Evolutionary conservation across 2,329 filamentous ascomycete genomes (phyloP), one percentile per base, ranked within the genome.

Genomic region (Stagonosporopsis cucurbitacearum): DNA sequence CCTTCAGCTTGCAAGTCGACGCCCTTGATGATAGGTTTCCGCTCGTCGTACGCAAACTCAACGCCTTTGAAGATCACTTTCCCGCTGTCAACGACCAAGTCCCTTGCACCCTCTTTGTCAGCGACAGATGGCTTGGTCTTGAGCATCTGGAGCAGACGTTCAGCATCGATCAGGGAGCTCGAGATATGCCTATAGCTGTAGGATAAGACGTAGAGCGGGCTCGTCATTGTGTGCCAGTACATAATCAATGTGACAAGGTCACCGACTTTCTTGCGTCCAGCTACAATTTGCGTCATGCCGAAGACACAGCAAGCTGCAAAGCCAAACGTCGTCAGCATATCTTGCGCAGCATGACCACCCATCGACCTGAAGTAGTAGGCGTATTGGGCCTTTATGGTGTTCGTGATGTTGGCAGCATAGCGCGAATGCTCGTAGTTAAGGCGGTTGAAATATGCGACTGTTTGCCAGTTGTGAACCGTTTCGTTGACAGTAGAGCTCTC

Each of bases 201-300:
- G 0, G 79, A 79, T 36, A 87, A 77, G 12, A 78, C 77, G n/a
- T 77, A 75, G 3, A 86, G 71, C 6, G 84, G 83, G 3, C 66
- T 68, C 51, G 78, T 76, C 63, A 80, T 75, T 0, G 72, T 73
- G 17, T 65, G 54, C 88, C 88, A 91, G 71, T 89, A 90, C 30
- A 84, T 81, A 15, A 88, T 77, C 23, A 91, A 73, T 17, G 86
- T 86, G 4, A 90, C 83, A 58, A 91, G 87, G 56, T 82, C 82
- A 36, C 86, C 86, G 12, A 87, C 77, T 0, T 81, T 78, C 40
- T 79, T 80, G 8, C 71, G 67, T 0, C 81, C 81, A 33, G 77
- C 75, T 0, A 79, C 74, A 30, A 87, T 81, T 58, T 84, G 79
- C 53, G 81, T 80, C 7, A 82, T 79, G 3, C 83, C 84, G 13